Evolutionary conservation across 2,329 filamentous ascomycete species (phyloP), one percentile per base, ranked within the genome.

Genomic region (Aspergillus sp.): DNA sequence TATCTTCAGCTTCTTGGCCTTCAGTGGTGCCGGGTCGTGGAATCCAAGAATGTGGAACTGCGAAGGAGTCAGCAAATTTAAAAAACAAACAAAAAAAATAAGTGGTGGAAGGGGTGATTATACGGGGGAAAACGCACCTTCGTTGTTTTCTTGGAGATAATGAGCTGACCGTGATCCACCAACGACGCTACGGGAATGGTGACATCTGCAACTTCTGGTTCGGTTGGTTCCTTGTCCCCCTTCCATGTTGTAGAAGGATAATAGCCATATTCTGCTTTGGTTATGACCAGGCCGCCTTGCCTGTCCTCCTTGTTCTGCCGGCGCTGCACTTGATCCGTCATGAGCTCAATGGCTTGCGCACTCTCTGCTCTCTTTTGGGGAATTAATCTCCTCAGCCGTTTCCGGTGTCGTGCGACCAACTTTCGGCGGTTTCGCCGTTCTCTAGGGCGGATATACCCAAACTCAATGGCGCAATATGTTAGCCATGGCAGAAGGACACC

Each of bases 181-280:
- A 77, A 64, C n/a, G 74, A 74, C 54, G 76, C 77, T n/a, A 78
- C 70, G 5, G 77, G 73, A 33, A 77, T 71, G 3, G 76, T 78
- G 31, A 78, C 77, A 65, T 79, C 75, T 14, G 70, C 68, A 3
- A 70, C 58, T 27, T 70, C 66, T 19, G 64, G 58, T 27, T 71
- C 68, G 8, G 55, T 61, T 17, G 58, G 61, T 14, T 62, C 64
- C 12, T 51, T 55, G 31, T 65, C 64, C 8, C 56, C 55, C 45
- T 68, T 69, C 27, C 31, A 27, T 58, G 67, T 69, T 21, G 61
- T 63, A 33, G 68, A 62, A 7, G 74, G 69, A 41, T 68, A 63
- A 61, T 73, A 69, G 8, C 75, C 76, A 62, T 78, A 79, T 59
- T 75, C 71, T 1, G 77, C 77, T 56, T 70, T 72, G 39, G 68